These are phyloP conservation scores for Xylaria sp. DNA, from an alignment of 495 filamentous ascomycete genomes.

Conservation along the genomic window DNA sequence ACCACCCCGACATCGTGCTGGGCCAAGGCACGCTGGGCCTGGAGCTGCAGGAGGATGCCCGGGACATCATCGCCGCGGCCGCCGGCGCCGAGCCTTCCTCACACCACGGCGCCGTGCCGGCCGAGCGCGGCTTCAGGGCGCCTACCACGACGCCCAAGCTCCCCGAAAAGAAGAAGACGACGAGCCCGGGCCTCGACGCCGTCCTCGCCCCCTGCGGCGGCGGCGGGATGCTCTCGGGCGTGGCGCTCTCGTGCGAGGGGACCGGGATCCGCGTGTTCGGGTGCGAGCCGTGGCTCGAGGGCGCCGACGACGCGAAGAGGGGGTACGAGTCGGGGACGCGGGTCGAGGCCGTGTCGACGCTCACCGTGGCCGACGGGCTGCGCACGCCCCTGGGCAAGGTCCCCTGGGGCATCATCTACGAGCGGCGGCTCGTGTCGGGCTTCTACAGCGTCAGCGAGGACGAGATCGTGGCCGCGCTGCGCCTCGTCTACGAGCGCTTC, in stretches of 20 bases:
- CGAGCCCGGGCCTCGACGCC: constrained; percentile 63
- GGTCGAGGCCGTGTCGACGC: constrained; percentile 68
- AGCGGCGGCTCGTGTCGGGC: constrained; percentile 70
- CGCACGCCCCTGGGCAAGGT: constrained; percentile 79
- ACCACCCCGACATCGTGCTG: constrained; percentile 88
- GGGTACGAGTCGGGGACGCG: constrained; percentile 64
- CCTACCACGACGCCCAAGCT: constrained; percentile 12
- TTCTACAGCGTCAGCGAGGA: constrained; percentile 83
- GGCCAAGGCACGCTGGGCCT: constrained; percentile 89
- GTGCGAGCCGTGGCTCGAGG: constrained; percentile 86
- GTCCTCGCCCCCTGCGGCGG: constrained; percentile 89
- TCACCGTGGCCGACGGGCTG: constrained; percentile 92
- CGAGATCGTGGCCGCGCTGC: constrained; percentile 80
- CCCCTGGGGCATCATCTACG: constrained; percentile 83
- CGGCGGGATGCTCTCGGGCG: constrained; percentile 84
- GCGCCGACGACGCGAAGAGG: constrained; percentile 80
- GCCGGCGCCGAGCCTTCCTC: not conserved
- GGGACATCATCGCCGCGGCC: constrained; percentile 49
- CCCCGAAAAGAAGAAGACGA: constrained; percentile 17
- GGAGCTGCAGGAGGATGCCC: constrained; percentile 79
- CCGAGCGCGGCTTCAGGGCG: constrained; percentile 10
- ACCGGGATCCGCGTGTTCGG: constrained; percentile 79
- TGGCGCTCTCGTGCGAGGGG: constrained; percentile 75
- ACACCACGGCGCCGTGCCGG: not conserved
- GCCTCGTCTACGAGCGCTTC: constrained; percentile 83